Evolutionary conservation across 78 protist species (phyloP).

Genomic region (Ministeria vibrans): DNA sequence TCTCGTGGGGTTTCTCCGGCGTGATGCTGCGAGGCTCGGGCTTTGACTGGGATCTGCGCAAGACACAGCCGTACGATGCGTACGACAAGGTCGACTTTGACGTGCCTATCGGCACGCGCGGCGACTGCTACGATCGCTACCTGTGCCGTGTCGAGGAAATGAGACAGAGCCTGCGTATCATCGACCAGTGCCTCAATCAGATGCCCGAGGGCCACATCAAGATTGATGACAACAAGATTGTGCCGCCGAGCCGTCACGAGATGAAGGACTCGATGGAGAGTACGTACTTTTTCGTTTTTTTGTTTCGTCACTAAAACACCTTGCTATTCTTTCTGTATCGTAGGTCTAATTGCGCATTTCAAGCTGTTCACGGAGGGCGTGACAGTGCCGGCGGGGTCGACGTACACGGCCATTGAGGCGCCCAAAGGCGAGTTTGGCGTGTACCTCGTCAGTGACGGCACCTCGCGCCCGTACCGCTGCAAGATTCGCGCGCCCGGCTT

Average conservation of each 20-base stretch:
- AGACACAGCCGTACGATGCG: constrained; percentile 56
- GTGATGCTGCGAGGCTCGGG: constrained; percentile 46
- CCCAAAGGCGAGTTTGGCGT: constrained; percentile 53
- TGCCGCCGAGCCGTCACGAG: constrained; percentile 49
- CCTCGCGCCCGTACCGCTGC: constrained; percentile 51
- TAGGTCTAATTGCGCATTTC: constrained; percentile 51
- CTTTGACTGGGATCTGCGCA: constrained; percentile 45
- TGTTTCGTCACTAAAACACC: background rate
- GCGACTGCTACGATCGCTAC: constrained; percentile 63
- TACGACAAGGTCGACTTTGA: constrained; percentile 42
- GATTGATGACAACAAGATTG: constrained; percentile 42
- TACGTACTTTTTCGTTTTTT: background rate
- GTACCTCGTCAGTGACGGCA: constrained; percentile 47
- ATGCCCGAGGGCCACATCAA: constrained; percentile 44
- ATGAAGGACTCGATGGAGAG: constrained; percentile 39
- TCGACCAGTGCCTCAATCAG: constrained; percentile 43
- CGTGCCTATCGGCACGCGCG: constrained; percentile 40
- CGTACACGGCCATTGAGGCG: constrained; percentile 51
- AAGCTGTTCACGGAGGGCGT: constrained; percentile 56
- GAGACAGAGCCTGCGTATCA: constrained; percentile 43
- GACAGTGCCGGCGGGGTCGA: constrained; percentile 23
- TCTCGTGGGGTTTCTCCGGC: constrained; percentile 44
- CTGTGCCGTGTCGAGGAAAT: constrained; percentile 54
- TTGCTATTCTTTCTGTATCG: constrained; percentile 12
- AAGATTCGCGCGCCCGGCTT: constrained; percentile 50